A percentile compares a stretch with the other conserved stretches of the same genome.
These are phyloP conservation scores for Mimosa pudica DNA, from an alignment of 306 rosid genomes.

Conservation along the genomic window DNA sequence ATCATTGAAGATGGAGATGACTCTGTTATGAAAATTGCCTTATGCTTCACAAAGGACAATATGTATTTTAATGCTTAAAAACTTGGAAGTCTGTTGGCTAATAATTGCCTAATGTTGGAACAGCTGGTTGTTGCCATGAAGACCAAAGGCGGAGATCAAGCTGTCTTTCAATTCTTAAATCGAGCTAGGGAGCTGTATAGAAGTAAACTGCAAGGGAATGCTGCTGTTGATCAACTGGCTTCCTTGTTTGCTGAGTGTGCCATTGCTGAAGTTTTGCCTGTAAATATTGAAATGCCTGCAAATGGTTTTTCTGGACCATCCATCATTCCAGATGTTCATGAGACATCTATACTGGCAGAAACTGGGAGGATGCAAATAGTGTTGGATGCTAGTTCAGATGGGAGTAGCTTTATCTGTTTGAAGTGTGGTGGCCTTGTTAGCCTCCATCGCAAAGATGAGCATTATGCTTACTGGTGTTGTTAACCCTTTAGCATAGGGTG, in stretches of 20 bases:
- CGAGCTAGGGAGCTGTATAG: conserved; percentile 84
- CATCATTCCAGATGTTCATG: conserved; percentile 47
- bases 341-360: conserved; percentile 77
- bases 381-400: conserved; percentile 91
- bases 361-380: conserved; percentile 88
- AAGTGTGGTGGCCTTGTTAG: conserved; percentile 98
- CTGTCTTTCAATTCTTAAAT: conserved; percentile 71
- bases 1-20: conserved; percentile 20
- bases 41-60: conserved; percentile 15
- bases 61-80: not conserved
- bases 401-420: conserved; percentile 93
- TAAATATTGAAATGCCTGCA: conserved; percentile 40
- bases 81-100: not conserved
- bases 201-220: conserved; percentile 67
- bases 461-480: conserved; percentile 87
- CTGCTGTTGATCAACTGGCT: conserved; percentile 82
- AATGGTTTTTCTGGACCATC: conserved; percentile 31
- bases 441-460: conserved; percentile 85
- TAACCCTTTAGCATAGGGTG: conserved; percentile 27
- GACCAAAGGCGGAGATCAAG: conserved; percentile 83
- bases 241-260: conserved; percentile 97
- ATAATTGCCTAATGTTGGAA: conserved; percentile 32
- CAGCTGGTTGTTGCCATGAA: conserved; percentile 84
- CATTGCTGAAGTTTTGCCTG: conserved; percentile 84
- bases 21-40: not conserved